Evolutionary conservation across 768 basidiomycete species (phyloP).

Genomic region (Suillus cothurnatus): DNA sequence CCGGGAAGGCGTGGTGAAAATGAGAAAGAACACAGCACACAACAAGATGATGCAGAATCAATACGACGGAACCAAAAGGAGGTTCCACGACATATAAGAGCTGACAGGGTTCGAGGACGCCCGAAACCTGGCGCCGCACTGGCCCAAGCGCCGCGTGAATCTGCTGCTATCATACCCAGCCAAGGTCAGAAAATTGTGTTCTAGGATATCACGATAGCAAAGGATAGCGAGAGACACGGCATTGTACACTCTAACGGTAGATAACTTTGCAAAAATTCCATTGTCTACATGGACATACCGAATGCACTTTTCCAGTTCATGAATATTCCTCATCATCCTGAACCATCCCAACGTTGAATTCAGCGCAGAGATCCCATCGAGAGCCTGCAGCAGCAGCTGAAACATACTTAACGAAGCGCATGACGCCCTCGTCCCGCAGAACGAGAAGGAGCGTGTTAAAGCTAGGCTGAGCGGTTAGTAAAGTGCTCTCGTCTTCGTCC

Average conservation of each 20-base stretch:
- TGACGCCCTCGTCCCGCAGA: conserved; percentile 88
- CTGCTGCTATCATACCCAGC: conserved; percentile 65
- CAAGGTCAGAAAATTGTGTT: conserved; percentile 77
- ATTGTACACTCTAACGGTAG: neutral
- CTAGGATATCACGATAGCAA: conserved; percentile 30
- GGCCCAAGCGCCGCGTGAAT: conserved; percentile 75
- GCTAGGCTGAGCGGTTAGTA: conserved; percentile 84
- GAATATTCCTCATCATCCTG: conserved; percentile 56
- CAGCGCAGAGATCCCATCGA: conserved; percentile 91
- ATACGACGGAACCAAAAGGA: conserved; percentile 16
- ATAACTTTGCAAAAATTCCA: neutral
- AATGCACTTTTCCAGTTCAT: conserved; percentile 11
- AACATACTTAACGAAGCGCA: conserved; percentile 95
- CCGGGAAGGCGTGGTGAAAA: conserved; percentile 11
- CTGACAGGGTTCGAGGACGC: conserved; percentile 40
- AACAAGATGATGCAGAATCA: conserved; percentile 6
- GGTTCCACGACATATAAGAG: conserved; percentile 16
- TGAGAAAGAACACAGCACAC: conserved; percentile 7
- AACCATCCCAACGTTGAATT: conserved; percentile 88
- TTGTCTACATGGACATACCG: neutral
- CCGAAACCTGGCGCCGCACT: conserved; percentile 80
- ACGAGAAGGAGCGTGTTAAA: conserved; percentile 91
- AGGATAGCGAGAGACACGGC: neutral
- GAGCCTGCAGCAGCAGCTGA: conserved; percentile 88
- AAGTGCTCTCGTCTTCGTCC: conserved; percentile 74